A percentile compares a stretch with the other conserved stretches of the same genome.
phyloP scores from a whole-genome alignment of 2,329 filamentous ascomycete genomes.

The Coniosporium tulheliwenetii region DNA sequence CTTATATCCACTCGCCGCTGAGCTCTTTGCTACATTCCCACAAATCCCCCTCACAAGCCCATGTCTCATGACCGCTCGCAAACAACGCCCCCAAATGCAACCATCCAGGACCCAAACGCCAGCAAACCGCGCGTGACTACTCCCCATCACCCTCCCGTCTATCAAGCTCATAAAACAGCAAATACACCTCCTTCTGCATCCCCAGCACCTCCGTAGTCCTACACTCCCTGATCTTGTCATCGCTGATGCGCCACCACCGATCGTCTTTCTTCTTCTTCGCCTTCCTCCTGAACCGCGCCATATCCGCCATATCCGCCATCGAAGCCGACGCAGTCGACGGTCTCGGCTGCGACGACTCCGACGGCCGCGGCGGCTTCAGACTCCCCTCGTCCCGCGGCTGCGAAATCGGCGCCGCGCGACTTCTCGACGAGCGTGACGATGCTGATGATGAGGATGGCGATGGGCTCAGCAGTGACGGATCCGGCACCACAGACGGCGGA shows the following conservation, averaged over 20 bases:
- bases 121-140: no score
- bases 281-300: slow-evolving; percentile 36
- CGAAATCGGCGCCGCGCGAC: no score
- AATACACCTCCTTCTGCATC: slow-evolving; percentile 92
- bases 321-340: background rate
- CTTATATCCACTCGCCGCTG: no score
- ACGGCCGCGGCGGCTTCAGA: background rate
- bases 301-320: slow-evolving; percentile 5
- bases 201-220: slow-evolving; percentile 81
- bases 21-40: no score
- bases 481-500: background rate
- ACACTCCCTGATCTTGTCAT: slow-evolving; percentile 90
- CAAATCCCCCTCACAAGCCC: no score
- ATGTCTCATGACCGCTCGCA: no score
- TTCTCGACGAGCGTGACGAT: no score
- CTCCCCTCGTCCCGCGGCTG: background rate
- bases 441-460: no score
- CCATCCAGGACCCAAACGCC: no score
- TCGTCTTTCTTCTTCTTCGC: slow-evolving; percentile 40
- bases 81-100: no score
- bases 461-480: slow-evolving; percentile 1
- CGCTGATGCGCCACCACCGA: slow-evolving; percentile 95
- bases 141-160: slow-evolving; percentile 32
- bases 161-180: slow-evolving; percentile 73
- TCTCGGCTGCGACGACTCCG: background rate